A percentile compares a stretch with the other conserved stretches of the same genome.
Conservation (phyloP, 1,284 basidiomycete genomes). For the Fistulina hepatica region DNA sequence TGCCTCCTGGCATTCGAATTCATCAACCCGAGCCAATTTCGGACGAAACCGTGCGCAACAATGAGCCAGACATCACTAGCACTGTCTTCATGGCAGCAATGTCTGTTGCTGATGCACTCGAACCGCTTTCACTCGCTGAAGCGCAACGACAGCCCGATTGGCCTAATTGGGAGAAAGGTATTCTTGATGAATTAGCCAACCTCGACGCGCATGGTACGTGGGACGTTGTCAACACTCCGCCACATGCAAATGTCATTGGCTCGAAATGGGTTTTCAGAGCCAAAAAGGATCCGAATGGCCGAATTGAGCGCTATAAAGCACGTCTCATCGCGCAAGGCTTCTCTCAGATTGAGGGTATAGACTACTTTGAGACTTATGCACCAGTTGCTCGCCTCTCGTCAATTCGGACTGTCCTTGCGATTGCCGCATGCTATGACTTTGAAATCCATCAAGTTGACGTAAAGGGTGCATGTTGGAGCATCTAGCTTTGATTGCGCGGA, state of each 20-base stretch:
- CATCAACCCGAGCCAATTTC: too few relatives aligned
- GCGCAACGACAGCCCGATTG: conserved; percentile 13
- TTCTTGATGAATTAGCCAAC: conserved; percentile 14
- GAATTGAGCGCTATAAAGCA: conserved; percentile 26
- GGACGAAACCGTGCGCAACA: too few relatives aligned
- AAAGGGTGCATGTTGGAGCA: conserved; percentile 18
- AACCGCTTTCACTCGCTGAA: conserved; percentile 11
- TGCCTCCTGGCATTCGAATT: too few relatives aligned
- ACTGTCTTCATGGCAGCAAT: conserved; percentile 1
- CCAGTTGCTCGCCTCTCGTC: conserved; percentile 22
- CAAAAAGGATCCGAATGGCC: conserved; percentile 22
- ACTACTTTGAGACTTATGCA: conserved; percentile 29
- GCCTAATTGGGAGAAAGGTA: conserved; percentile 15
- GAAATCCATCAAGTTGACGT: conserved; percentile 22
- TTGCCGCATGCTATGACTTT: conserved; percentile 17
- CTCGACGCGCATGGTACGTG: conserved; percentile 14
- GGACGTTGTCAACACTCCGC: conserved; percentile 12
- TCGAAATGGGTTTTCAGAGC: conserved; percentile 27
- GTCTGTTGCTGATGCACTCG: conserved; percentile 13
- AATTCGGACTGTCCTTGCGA: conserved; percentile 19
- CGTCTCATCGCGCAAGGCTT: conserved; percentile 31
- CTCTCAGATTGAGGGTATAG: conserved; percentile 26
- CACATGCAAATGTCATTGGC: conserved; percentile 17
- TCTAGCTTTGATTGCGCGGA: too few relatives aligned
- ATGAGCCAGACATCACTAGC: too few relatives aligned